Evolutionary conservation across 2,329 filamentous ascomycete genomes (phyloP).

Genomic region (Sarocladium brachiariae): DNA sequence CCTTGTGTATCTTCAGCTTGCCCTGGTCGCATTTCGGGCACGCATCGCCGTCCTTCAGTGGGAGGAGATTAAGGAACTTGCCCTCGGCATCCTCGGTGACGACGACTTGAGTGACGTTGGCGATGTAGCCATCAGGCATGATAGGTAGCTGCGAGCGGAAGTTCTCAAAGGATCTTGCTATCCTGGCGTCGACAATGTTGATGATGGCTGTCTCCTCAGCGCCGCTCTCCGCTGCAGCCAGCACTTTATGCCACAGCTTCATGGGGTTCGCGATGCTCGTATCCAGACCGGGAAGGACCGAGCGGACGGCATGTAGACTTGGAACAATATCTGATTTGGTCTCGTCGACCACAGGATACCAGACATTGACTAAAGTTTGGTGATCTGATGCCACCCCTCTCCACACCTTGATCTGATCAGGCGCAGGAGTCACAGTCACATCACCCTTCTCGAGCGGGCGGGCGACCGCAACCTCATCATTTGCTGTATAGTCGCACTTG

Average conservation of each 20-base stretch:
- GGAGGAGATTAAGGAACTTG: slow-evolving; percentile 51
- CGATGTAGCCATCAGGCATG: slow-evolving; percentile 14
- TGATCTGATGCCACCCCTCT: slow-evolving; percentile 62
- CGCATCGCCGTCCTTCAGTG: slow-evolving; percentile 57
- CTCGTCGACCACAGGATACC: slow-evolving; percentile 44
- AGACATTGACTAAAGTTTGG: slow-evolving; percentile 61
- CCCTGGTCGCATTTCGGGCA: slow-evolving; percentile 67
- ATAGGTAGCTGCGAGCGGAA: slow-evolving; percentile 20
- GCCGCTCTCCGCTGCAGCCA: background rate
- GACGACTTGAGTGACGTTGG: slow-evolving; percentile 7
- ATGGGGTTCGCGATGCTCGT: slow-evolving; percentile 57
- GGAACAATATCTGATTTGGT: slow-evolving; percentile 14
- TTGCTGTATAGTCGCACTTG: slow-evolving; percentile 69
- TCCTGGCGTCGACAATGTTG: slow-evolving; percentile 28
- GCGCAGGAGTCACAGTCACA: background rate
- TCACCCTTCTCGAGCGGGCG: slow-evolving; percentile 11
- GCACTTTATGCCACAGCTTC: slow-evolving; percentile 40
- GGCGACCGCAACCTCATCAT: slow-evolving; percentile 72
- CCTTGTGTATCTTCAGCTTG: slow-evolving; percentile 57
- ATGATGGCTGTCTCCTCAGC: slow-evolving; percentile 13
- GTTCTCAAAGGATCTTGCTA: slow-evolving; percentile 19
- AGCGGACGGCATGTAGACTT: slow-evolving; percentile 57
- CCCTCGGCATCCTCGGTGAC: slow-evolving; percentile 10
- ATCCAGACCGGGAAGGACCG: slow-evolving; percentile 60
- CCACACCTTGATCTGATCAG: slow-evolving; percentile 38